phyloP scores from a whole-genome alignment of 169 alveolate genomes.

The Eimeria zaria region DNA sequence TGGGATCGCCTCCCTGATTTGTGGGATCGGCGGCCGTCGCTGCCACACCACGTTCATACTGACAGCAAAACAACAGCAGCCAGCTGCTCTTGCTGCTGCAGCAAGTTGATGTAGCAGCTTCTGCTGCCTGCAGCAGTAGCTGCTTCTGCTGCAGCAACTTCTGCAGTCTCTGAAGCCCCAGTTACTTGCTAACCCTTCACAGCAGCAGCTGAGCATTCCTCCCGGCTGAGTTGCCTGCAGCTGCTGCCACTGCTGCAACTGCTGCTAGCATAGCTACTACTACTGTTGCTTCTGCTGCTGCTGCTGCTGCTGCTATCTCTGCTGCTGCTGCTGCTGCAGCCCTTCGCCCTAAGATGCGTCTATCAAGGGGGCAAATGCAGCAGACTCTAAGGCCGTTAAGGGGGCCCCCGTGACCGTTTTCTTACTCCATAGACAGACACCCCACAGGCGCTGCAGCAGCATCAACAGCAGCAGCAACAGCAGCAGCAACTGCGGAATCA shows the following conservation, averaged over 20 bases:
- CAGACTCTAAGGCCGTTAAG: constrained; percentile 21
- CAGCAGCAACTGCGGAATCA: background rate
- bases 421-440: background rate
- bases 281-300: background rate
- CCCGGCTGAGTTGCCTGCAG: background rate
- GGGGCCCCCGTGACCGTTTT: constrained; percentile 42
- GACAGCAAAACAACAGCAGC: too few species aligned
- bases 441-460: background rate
- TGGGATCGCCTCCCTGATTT: too few species aligned
- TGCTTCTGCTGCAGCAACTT: background rate
- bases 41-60: too few species aligned
- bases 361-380: background rate
- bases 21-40: too few species aligned
- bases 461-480: background rate
- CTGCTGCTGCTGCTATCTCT: constrained; percentile 2
- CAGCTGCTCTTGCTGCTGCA: too few species aligned
- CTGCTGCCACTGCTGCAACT: background rate
- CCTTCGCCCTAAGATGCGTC: constrained; percentile 31
- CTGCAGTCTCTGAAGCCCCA: background rate
- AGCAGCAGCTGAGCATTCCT: background rate
- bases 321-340: constrained; percentile 16
- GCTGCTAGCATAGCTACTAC: background rate
- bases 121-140: background rate
- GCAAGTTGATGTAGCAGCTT: too few species aligned
- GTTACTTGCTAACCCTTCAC: background rate